Conservation (phyloP, 176 grass and related monocot species). For the Carex myosuroides region DNA sequence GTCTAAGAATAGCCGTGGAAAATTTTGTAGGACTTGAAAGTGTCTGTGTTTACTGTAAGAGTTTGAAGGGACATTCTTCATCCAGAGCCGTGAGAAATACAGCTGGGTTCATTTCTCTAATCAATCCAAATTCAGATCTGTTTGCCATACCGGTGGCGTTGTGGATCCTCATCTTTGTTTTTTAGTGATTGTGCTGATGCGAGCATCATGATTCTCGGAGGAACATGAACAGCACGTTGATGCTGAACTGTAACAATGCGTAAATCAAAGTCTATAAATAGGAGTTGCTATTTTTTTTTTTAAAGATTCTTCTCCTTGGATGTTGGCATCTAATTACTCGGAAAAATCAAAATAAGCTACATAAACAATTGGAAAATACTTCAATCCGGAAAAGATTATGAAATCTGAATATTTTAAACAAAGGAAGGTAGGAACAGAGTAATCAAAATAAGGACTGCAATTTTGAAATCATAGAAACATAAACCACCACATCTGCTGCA, state of each 20-base stretch:
- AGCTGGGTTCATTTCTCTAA: not conserved
- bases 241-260: not conserved
- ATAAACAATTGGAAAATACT: not conserved
- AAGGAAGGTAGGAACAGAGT: not conserved
- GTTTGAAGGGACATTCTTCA: too few species aligned
- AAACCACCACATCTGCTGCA: not conserved
- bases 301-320: too few species aligned
- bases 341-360: not conserved
- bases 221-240: not conserved
- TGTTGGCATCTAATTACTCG: not conserved
- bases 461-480: not conserved
- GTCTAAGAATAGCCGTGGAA: too few species aligned
- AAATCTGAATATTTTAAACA: too few species aligned
- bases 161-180: not conserved
- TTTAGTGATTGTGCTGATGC: not conserved
- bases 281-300: too few species aligned
- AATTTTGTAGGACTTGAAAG: too few species aligned
- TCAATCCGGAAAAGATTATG: too few species aligned
- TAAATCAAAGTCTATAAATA: not conserved
- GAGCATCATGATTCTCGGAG: not conserved
- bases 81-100: too few species aligned
- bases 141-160: not conserved
- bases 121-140: not conserved
- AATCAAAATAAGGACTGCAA: not conserved
- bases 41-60: too few species aligned